Evolutionary conservation across 805 yeast species (phyloP).

Genomic region (Saccharomyces cerevisiae): DNA sequence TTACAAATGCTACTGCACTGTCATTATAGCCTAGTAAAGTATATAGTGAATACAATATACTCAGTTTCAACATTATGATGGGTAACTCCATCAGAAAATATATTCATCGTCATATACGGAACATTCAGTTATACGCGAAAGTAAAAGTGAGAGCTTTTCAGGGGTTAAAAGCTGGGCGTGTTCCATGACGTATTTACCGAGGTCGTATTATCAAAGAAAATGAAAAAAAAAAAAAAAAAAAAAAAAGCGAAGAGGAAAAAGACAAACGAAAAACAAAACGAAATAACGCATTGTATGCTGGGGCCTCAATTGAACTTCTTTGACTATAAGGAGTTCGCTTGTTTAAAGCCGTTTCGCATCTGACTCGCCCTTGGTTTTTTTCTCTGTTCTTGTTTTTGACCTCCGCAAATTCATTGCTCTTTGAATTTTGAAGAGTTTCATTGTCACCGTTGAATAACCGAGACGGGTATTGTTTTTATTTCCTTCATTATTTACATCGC

Average conservation of each 20-base stretch:
- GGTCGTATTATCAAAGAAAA: neutral
- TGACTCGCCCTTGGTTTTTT: neutral
- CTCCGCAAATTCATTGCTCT: neutral
- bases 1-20: neutral
- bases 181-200: neutral
- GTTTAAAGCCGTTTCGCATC: neutral
- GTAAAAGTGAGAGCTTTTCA: neutral
- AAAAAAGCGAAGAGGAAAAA: neutral
- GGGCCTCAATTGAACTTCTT: neutral
- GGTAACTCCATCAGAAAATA: neutral
- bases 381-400: neutral
- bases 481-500: neutral
- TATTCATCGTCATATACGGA: neutral
- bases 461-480: neutral
- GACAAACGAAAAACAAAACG: neutral
- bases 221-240: neutral
- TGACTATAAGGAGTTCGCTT: neutral
- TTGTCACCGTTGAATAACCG: neutral
- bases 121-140: neutral
- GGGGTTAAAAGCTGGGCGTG: neutral
- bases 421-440: neutral
- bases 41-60: neutral
- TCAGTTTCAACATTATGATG: neutral
- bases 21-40: neutral
- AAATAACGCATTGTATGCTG: neutral